These are phyloP conservation scores for Rhynchosporium graminicola DNA, from an alignment of 2,329 filamentous ascomycete species.

Conservation along the genomic window DNA sequence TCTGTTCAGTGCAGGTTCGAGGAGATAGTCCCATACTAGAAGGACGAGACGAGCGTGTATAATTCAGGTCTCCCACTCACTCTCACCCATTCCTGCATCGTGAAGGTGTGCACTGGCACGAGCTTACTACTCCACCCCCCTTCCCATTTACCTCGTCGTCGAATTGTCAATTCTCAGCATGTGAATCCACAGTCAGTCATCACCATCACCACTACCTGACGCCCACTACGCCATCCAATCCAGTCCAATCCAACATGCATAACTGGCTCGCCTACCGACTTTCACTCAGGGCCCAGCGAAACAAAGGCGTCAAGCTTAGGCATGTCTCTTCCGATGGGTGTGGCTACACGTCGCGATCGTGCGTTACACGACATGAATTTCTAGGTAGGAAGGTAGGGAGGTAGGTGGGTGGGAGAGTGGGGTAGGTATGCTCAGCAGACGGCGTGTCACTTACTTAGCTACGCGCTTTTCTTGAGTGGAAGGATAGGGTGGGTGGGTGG, in stretches of 20 bases:
- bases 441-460: too few species aligned
- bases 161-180: neutral
- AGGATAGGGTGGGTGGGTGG: constrained; percentile 5
- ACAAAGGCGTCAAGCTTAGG: too few species aligned
- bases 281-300: constrained; percentile 18
- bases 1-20: too few species aligned
- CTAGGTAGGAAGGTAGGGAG: neutral
- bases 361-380: neutral
- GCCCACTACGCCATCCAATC: too few species aligned
- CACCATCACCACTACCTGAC: neutral
- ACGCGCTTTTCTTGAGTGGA: neutral
- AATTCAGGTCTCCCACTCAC: neutral
- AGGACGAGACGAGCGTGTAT: neutral
- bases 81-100: neutral
- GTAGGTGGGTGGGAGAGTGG: neutral
- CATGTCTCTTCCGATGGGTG: too few species aligned
- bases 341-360: too few species aligned
- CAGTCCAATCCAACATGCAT: neutral
- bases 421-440: neutral
- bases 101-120: neutral
- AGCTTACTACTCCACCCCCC: neutral
- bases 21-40: too few species aligned
- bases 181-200: neutral
- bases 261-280: neutral
- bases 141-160: neutral